Percentiles rank a stretch among this genome's conserved stretches.
Conservation (phyloP, 208 protist genomes). For the Leptomonas seymouri region DNA sequence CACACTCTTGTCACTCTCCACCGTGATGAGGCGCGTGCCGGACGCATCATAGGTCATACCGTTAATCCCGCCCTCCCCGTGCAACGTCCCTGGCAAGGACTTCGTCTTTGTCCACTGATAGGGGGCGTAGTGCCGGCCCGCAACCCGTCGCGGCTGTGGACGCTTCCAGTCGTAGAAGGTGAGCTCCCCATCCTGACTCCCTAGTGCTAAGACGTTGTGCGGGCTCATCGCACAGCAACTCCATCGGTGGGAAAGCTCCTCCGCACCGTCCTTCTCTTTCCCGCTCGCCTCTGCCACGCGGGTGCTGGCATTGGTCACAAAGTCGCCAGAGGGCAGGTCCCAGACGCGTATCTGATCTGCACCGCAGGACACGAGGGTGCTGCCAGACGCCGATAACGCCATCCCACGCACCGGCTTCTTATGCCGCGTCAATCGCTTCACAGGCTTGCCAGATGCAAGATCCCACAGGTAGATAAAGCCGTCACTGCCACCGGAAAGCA, state of each 20-base stretch:
- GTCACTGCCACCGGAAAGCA: slow-evolving; percentile 95
- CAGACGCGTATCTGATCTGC: slow-evolving; percentile 99
- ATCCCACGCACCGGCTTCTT: slow-evolving; percentile 98
- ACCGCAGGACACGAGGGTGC: slow-evolving; percentile 93
- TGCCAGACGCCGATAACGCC: slow-evolving; percentile 87
- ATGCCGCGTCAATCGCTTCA: slow-evolving; percentile 96
- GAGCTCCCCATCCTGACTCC: slow-evolving; percentile 91
- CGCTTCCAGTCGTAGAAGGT: slow-evolving; percentile 98
- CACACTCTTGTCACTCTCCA: slow-evolving; percentile 99
- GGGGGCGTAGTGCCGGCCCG: slow-evolving; percentile 55
- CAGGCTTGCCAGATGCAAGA: slow-evolving; percentile 68
- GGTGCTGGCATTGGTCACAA: slow-evolving; percentile 94
- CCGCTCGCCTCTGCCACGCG: slow-evolving; percentile 30
- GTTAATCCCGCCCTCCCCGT: slow-evolving; percentile 95
- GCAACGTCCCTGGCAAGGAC: slow-evolving; percentile 71
- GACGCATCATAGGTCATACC: slow-evolving; percentile 94
- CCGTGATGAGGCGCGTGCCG: slow-evolving; percentile 97
- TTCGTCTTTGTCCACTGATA: slow-evolving; percentile 84
- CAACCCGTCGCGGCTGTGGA: slow-evolving; percentile 47
- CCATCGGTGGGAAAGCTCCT: slow-evolving; percentile 72
- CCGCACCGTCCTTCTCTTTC: slow-evolving; percentile 5
- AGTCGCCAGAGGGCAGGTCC: slow-evolving; percentile 94
- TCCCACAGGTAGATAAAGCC: slow-evolving; percentile 95
- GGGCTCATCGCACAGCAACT: slow-evolving; percentile 86
- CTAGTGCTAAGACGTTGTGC: slow-evolving; percentile 94